These are phyloP conservation scores for Jackrogersella minutella DNA, from an alignment of 495 filamentous ascomycete genomes.

Conservation along the genomic window DNA sequence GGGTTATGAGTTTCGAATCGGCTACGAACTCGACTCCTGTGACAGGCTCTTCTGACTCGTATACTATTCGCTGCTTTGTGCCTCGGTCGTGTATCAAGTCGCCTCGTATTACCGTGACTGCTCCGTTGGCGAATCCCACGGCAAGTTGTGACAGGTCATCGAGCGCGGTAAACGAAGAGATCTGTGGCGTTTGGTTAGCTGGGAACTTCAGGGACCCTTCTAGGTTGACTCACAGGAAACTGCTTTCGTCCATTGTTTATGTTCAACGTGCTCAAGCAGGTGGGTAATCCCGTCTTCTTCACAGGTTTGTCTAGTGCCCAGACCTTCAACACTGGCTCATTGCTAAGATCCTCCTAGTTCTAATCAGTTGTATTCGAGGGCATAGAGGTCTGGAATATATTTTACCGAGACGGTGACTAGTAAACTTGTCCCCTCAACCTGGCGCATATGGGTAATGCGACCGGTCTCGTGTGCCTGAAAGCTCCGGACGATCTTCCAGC, in stretches of 20 bases:
- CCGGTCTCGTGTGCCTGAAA: constrained; percentile 84
- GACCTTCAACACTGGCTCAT: constrained; percentile 88
- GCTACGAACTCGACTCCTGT: constrained; percentile 85
- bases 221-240: constrained; percentile 73
- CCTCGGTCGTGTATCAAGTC: constrained; percentile 96
- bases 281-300: constrained; percentile 89
- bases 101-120: constrained; percentile 90
- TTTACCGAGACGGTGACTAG: constrained; percentile 79
- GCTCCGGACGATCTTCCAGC: constrained; percentile 85
- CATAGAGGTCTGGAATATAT: background rate
- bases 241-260: constrained; percentile 92
- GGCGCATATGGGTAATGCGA: constrained; percentile 92
- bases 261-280: constrained; percentile 81
- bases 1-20: constrained; percentile 68
- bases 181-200: constrained; percentile 57
- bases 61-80: constrained; percentile 94
- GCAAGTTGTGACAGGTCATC: constrained; percentile 90
- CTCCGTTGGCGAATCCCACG: constrained; percentile 94
- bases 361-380: constrained; percentile 20
- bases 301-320: constrained; percentile 95
- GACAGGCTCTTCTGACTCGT: constrained; percentile 95
- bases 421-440: constrained; percentile 85
- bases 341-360: constrained; percentile 75
- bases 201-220: background rate
- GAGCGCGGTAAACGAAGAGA: constrained; percentile 87